Percentiles rank a stretch among this genome's conserved stretches.
Conservation (phyloP, 2,329 filamentous ascomycete genomes). For the Aspergillus pseudotamarii region DNA sequence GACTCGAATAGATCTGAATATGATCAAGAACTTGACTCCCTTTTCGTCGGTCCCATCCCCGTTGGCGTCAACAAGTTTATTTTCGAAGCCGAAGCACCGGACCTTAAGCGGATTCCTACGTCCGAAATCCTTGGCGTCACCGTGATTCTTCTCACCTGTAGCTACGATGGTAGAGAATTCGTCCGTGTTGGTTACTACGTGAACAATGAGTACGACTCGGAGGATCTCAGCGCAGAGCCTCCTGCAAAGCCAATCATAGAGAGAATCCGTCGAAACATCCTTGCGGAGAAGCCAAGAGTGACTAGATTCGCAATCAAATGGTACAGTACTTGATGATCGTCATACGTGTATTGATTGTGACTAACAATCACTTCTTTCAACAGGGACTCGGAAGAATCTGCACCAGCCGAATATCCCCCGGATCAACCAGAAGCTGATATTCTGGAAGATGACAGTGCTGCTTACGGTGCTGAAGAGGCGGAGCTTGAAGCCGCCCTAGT, state of each 20-base stretch:
- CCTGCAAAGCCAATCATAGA: conserved; percentile 92
- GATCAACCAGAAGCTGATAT: conserved; percentile 96
- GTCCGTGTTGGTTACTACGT: conserved; percentile 99
- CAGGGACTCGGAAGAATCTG: conserved; percentile 97
- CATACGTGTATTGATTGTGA: neutral
- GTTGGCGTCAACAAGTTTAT: conserved; percentile 98
- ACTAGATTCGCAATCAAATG: conserved; percentile 99
- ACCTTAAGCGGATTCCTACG: conserved; percentile 86
- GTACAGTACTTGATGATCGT: conserved; percentile 53
- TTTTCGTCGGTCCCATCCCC: conserved; percentile 95
- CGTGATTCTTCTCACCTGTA: conserved; percentile 92
- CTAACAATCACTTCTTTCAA: conserved; percentile 8
- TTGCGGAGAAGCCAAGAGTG: conserved; percentile 95
- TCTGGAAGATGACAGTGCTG: conserved; percentile 76
- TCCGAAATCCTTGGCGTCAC: conserved; percentile 96
- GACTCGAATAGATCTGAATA: conserved; percentile 74
- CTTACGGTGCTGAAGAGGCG: conserved; percentile 88
- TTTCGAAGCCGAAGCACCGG: conserved; percentile 92
- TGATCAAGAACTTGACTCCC: conserved; percentile 95
- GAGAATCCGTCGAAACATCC: conserved; percentile 85
- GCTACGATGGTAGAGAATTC: conserved; percentile 95
- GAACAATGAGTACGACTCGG: conserved; percentile 97
- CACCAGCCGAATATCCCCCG: conserved; percentile 92
- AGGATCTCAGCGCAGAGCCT: conserved; percentile 84
- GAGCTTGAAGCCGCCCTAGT: conserved; percentile 69